Percentiles rank a stretch among this genome's conserved stretches.
phyloP scores from a whole-genome alignment of 495 filamentous ascomycete genomes.

The Aspergillus affinis region DNA sequence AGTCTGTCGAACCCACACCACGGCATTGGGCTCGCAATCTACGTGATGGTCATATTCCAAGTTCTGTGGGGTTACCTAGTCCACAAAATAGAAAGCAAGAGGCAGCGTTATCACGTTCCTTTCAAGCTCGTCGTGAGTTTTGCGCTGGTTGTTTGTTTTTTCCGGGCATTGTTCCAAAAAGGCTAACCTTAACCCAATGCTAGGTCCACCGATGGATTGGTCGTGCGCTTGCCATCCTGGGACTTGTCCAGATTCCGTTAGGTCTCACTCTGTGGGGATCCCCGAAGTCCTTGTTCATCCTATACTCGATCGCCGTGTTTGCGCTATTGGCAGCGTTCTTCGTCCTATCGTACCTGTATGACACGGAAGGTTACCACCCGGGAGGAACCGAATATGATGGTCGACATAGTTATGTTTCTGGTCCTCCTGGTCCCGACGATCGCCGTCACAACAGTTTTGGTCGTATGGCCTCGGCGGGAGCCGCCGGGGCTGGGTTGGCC shows the following conservation, averaged over 20 bases:
- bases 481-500: constrained; percentile 61
- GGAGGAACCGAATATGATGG: constrained; percentile 50
- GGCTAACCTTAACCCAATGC: constrained; percentile 9
- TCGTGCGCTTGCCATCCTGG: constrained; percentile 70
- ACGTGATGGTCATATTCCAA: constrained; percentile 79
- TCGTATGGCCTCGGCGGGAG: constrained; percentile 47
- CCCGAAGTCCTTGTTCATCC: constrained; percentile 77
- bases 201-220: constrained; percentile 86
- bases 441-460: constrained; percentile 35
- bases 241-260: constrained; percentile 82
- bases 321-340: constrained; percentile 69
- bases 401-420: constrained; percentile 53
- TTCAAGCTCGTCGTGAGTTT: constrained; percentile 67
- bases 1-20: constrained; percentile 92
- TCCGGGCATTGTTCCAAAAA: neutral
- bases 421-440: constrained; percentile 34
- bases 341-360: constrained; percentile 65
- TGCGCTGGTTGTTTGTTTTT: constrained; percentile 1
- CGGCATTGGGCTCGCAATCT: constrained; percentile 89
- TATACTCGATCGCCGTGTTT: constrained; percentile 74
- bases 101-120: constrained; percentile 56
- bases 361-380: constrained; percentile 42
- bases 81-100: constrained; percentile 60
- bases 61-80: constrained; percentile 74
- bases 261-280: constrained; percentile 92